Base-by-base conservation (phyloP, 352 stramenopile genomes). In the Phytophthora sojae region DNA sequence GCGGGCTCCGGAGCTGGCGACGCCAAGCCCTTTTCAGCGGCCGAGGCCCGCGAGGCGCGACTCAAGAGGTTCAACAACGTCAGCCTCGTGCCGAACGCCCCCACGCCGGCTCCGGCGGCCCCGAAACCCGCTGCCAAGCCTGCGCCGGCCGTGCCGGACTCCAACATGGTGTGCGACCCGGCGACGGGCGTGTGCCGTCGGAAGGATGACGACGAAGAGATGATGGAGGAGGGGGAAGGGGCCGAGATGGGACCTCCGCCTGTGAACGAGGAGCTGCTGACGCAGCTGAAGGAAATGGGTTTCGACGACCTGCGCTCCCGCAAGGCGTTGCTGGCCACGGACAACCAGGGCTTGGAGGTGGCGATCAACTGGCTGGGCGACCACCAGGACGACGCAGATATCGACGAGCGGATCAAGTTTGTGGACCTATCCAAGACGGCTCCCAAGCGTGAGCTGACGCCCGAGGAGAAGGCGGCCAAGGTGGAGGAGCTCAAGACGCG, bases 341-440 rank as follows among this genome's bases (percentile, higher is more conserved):
- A 95, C 32, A 90, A 77, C 15, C 77, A 86, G 14, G 81, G 77
- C 17, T 39, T 97, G 23, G 92, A 97, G 49, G 60, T 84, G 21
- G 89, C 90, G 0, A 86, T 98, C 55, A 90, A 94, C 58, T 98
- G 92, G 92, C 74, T 97, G 55, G 85, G 86, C 42, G 89, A 96
- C 60, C 91, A 97, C 68, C 85, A 97, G 66, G 91, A 97, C 15
- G 93, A 98, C 45, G 66, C 77, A 0, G 89, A 97, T 75, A 96
- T 97, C 64, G 92, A 97, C 57, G 90, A 91, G 47, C 91, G 92
- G 12, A 97, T 98, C 60, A 81, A 92, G 77, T 94, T 91, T 74
- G 80, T 95, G 1, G 85, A 95, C 57, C 54, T 96, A 50, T 82
- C 87, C 0, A 76, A 90, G 53, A 51, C 63, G 6, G 57, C 63